Percentiles rank a stretch among this genome's conserved stretches.
phyloP scores from a whole-genome alignment of 2,329 filamentous ascomycete genomes.

The Diaporthe sp. region DNA sequence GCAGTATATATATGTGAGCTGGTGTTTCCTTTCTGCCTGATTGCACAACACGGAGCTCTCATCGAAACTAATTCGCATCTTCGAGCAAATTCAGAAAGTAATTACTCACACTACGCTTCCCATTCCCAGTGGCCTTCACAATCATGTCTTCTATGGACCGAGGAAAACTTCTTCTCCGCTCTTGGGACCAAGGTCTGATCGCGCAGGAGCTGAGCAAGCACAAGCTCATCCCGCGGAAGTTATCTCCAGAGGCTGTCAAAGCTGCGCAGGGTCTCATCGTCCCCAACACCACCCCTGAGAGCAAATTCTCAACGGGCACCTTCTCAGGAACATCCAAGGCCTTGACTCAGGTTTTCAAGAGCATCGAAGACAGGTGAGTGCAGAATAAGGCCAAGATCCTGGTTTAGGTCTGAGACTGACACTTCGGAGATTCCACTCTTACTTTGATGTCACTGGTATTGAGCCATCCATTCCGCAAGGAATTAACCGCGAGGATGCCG shows the following conservation, averaged over 20 bases:
- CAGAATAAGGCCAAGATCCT: neutral
- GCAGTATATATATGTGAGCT: neutral
- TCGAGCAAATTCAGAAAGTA: neutral
- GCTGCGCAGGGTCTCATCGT: slow-evolving; percentile 16
- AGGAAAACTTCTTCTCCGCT: slow-evolving; percentile 19
- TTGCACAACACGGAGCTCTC: neutral
- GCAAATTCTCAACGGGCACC: slow-evolving; percentile 1
- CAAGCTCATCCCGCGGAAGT: slow-evolving; percentile 7
- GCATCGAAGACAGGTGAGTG: slow-evolving; percentile 9
- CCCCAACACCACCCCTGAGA: slow-evolving; percentile 3
- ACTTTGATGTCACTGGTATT: slow-evolving; percentile 22
- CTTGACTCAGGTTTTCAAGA: slow-evolving; percentile 20
- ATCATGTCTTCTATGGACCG: slow-evolving; percentile 1
- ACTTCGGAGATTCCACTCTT: slow-evolving; percentile 10
- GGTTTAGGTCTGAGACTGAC: neutral
- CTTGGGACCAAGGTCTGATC: slow-evolving; percentile 21
- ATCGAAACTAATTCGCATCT: neutral
- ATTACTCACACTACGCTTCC: neutral
- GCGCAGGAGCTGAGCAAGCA: slow-evolving; percentile 14
- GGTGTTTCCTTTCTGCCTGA: neutral
- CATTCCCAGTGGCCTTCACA: neutral
- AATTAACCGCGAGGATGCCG: neutral
- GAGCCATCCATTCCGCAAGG: slow-evolving; percentile 7
- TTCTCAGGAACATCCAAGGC: slow-evolving; percentile 19
- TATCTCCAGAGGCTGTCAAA: slow-evolving; percentile 9